These are phyloP conservation scores for Zychaea mexicana DNA, from an alignment of 371 early-diverging fungal genomes.

Conservation along the genomic window DNA sequence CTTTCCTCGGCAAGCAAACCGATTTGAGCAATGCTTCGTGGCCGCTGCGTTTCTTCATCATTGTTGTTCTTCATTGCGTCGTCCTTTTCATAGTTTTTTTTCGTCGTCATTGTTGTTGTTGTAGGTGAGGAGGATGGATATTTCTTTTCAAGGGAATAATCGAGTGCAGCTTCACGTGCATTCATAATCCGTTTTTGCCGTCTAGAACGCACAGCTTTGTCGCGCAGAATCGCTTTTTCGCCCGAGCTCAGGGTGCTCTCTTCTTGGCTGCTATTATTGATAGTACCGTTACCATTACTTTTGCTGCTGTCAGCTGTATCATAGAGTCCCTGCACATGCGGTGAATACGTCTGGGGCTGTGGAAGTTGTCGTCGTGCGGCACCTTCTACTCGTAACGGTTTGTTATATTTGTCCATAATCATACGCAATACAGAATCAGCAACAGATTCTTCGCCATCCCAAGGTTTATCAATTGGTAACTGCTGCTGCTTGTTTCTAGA, in stretches of 20 bases:
- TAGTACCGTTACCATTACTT: no score
- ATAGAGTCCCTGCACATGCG: constrained; percentile 7
- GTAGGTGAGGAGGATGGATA: not conserved
- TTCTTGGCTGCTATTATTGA: not conserved
- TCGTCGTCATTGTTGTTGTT: constrained; percentile 1
- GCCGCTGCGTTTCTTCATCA: constrained; percentile 18
- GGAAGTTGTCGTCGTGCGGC: constrained; percentile 34
- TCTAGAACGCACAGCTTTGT: constrained; percentile 8
- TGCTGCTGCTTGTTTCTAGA: constrained; percentile 14
- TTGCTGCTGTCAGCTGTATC: not conserved
- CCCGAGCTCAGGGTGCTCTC: constrained; percentile 17
- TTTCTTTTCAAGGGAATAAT: constrained; percentile 22
- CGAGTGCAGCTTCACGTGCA: constrained; percentile 29
- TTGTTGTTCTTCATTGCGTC: constrained; percentile 10
- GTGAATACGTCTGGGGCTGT: constrained; percentile 17
- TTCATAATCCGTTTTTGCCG: constrained; percentile 24
- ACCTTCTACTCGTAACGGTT: constrained; percentile 34
- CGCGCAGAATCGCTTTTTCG: constrained; percentile 21
- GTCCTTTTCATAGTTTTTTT: constrained; percentile 11
- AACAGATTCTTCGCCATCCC: constrained; percentile 35
- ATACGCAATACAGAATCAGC: constrained; percentile 31
- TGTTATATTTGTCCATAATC: constrained; percentile 36
- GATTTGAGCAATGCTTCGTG: constrained; percentile 18
- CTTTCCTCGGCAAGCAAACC: constrained; percentile 39
- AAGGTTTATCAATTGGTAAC: constrained; percentile 26